Base-by-base conservation (phyloP, 139 green algal species). In the Prasinococcaceae sp. region DNA sequence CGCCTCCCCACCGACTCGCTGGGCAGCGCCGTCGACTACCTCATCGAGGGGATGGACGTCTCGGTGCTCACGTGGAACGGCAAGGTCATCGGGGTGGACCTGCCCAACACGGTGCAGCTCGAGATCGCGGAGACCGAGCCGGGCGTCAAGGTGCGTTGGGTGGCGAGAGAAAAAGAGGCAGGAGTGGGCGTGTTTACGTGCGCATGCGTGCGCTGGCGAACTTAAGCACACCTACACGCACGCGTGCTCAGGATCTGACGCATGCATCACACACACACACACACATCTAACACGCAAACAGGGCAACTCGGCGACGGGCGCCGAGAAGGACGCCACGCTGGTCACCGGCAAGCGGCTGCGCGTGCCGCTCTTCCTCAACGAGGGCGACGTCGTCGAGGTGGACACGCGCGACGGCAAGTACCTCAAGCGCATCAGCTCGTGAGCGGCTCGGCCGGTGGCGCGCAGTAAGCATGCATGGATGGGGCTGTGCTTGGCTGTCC, bases 341-440 rank as follows among this genome's bases (percentile, higher is more conserved):
- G n/a, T n/a, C n/a, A n/a, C n/a, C n/a, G n/a, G n/a, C n/a, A n/a
- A n/a, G n/a, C n/a, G n/a, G n/a, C n/a, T n/a, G n/a, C n/a, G n/a
- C n/a, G 82, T 92, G 47, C 83, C 83, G n/a, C 63, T 93, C 6
- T 93, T 92, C 50, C 78, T 94, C 27, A 56, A 84, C 6, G 49
- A 66, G 10, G 88, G 84, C 3, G 79, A 92, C 49, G 69, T 55
- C 33, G 80, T 97, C 58, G 81, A 79, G 39, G 73, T 96, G 14
- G 80, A 95, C 76, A 95, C 88, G 0, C 48, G 68, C 14, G 37
- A 58, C 28, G 36, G 61, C 43, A 55, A 55, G 4, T 88, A 88
- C 59, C 23, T 84, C 2, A 65, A 17, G 14, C 33, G 33, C 33
- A n/a, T n/a, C n/a, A n/a, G n/a, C n/a, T 42, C 17, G 17, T 17